phyloP scores from a whole-genome alignment of 805 yeast genomes.

The Saturnispora dispora region DNA sequence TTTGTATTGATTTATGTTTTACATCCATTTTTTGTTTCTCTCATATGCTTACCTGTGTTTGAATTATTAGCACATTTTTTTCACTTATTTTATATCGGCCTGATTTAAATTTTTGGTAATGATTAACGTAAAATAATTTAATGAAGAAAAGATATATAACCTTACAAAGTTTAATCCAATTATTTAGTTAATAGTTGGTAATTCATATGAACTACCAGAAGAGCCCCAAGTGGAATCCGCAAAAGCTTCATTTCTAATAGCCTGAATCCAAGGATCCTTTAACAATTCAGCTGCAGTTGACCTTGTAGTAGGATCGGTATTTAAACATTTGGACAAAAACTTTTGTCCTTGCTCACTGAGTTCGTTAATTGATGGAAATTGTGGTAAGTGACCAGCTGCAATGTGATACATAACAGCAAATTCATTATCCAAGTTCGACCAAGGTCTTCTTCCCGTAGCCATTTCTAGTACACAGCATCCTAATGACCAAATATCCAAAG shows the following conservation, averaged over 20 bases:
- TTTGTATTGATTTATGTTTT: background rate
- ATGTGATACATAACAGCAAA: conserved; percentile 99
- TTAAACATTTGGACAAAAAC: conserved; percentile 68
- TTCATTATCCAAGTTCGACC: conserved; percentile 94
- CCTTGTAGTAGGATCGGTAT: conserved; percentile 73
- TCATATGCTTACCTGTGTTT: background rate
- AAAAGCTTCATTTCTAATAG: conserved; percentile 62
- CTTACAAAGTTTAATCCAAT: background rate
- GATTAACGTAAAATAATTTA: background rate
- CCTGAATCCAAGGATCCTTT: conserved; percentile 82
- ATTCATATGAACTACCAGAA: background rate
- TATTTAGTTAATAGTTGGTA: background rate
- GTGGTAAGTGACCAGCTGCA: conserved; percentile 91
- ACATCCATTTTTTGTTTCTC: background rate
- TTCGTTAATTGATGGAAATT: conserved; percentile 70
- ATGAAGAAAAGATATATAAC: background rate
- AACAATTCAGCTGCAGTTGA: conserved; percentile 78
- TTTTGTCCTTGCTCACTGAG: conserved; percentile 62
- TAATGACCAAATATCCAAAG: conserved; percentile 87
- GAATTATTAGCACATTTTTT: background rate
- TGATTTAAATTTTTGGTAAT: background rate
- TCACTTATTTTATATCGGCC: background rate
- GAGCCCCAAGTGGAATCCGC: conserved; percentile 28
- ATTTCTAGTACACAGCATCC: conserved; percentile 95
- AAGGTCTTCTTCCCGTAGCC: conserved; percentile 94